phyloP scores from a whole-genome alignment of 2,329 filamentous ascomycete species.

The Metarhizium humberi region DNA sequence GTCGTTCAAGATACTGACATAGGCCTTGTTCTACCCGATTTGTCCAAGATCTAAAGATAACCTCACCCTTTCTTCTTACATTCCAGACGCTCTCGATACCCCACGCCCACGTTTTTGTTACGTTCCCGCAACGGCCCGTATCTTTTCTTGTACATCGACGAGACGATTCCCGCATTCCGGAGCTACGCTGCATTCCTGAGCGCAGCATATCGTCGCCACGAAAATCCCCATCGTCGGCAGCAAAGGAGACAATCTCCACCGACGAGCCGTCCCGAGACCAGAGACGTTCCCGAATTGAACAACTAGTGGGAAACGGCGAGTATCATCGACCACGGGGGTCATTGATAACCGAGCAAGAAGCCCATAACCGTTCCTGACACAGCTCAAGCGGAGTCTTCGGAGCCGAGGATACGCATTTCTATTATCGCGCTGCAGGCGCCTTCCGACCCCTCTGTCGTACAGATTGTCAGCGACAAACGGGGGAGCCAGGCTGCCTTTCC shows the following conservation, averaged over 20 bases:
- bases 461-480: neutral
- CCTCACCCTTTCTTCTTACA: neutral
- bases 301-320: neutral
- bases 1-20: neutral
- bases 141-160: neutral
- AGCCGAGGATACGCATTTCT: neutral
- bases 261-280: constrained; percentile 3
- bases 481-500: neutral
- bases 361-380: neutral
- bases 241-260: neutral
- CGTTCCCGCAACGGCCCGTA: neutral
- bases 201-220: neutral
- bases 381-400: neutral
- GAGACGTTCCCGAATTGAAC: neutral
- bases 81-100: constrained; percentile 3
- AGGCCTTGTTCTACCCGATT: neutral
- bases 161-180: constrained; percentile 1
- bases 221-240: neutral
- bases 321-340: neutral
- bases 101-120: neutral
- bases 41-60: constrained; percentile 1
- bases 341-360: neutral
- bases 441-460: constrained; percentile 4
- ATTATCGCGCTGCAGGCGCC: constrained; percentile 1
- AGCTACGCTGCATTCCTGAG: neutral